These are phyloP conservation scores for Neurospora sp. DNA, from an alignment of 495 filamentous ascomycete species.

Conservation along the genomic window DNA sequence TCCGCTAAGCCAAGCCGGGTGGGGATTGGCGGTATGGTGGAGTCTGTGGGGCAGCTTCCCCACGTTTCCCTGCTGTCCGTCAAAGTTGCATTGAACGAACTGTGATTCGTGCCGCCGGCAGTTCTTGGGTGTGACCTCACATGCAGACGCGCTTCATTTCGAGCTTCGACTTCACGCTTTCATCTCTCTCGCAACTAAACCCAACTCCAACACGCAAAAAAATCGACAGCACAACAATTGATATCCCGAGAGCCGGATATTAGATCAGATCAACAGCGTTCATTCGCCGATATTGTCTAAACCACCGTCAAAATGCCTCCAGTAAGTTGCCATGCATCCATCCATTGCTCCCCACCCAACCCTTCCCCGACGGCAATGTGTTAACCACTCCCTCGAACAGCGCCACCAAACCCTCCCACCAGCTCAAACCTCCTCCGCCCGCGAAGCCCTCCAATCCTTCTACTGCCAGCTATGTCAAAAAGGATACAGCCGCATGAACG, in stretches of 20 bases:
- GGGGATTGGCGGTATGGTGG: background rate
- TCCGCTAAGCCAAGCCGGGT: background rate
- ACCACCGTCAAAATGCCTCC: constrained; percentile 32
- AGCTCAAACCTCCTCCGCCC: constrained; percentile 70
- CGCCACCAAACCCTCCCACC: constrained; percentile 42
- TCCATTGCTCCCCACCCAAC: background rate
- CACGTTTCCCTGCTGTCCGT: background rate
- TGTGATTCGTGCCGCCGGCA: background rate
- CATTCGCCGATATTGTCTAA: background rate
- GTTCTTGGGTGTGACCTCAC: background rate
- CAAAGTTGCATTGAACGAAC: background rate
- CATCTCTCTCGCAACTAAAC: background rate
- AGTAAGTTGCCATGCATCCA: constrained; percentile 17
- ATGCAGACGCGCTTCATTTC: background rate
- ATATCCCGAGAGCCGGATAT: background rate
- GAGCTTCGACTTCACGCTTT: background rate
- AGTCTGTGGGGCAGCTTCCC: background rate
- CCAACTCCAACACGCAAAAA: background rate
- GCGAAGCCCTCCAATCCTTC: constrained; percentile 80
- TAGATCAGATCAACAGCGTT: background rate
- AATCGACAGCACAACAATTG: background rate
- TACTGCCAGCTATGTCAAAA: constrained; percentile 68
- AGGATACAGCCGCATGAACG: constrained; percentile 59
- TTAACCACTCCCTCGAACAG: constrained; percentile 11
- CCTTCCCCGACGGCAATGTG: background rate